A percentile compares a stretch with the other conserved stretches of the same genome.
phyloP scores from a whole-genome alignment of 768 basidiomycete genomes.

The Leccinellum rugosiceps region DNA sequence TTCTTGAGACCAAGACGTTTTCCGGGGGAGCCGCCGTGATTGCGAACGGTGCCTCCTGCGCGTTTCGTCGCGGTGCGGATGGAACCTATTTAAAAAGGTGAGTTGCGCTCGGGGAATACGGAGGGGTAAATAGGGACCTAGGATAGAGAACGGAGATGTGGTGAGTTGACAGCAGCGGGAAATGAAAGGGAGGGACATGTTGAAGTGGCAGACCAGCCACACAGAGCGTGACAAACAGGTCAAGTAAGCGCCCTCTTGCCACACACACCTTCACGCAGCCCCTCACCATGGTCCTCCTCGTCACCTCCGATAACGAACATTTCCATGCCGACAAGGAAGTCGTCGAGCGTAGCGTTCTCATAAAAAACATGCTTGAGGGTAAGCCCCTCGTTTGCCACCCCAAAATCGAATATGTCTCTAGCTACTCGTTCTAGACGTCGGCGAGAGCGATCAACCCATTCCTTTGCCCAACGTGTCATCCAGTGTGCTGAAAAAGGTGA shows the following conservation, averaged over 20 bases:
- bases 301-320: slow-evolving; percentile 93
- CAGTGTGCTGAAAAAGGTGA: slow-evolving; percentile 87
- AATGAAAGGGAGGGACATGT: slow-evolving; percentile 33
- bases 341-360: slow-evolving; percentile 91
- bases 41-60: slow-evolving; percentile 91
- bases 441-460: slow-evolving; percentile 91
- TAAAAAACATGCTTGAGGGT: slow-evolving; percentile 99
- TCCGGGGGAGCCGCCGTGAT: slow-evolving; percentile 90
- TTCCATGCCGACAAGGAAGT: slow-evolving; percentile 93
- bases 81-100: slow-evolving; percentile 41
- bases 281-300: slow-evolving; percentile 70
- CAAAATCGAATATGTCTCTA: background rate
- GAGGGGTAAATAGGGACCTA: slow-evolving; percentile 23
- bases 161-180: slow-evolving; percentile 39
- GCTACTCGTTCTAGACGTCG: slow-evolving; percentile 62
- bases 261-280: slow-evolving; percentile 7
- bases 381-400: slow-evolving; percentile 6
- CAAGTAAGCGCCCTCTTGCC: background rate
- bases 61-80: slow-evolving; percentile 95
- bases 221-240: slow-evolving; percentile 7
- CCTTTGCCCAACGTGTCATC: slow-evolving; percentile 93
- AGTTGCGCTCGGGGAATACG: background rate
- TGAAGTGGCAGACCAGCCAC: slow-evolving; percentile 11
- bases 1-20: slow-evolving; percentile 94
- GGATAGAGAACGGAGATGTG: slow-evolving; percentile 49